Percentiles rank a stretch among this genome's conserved stretches.
These are phyloP conservation scores for Cladosporium colombiae DNA, from an alignment of 2,329 filamentous ascomycete species.

Conservation along the genomic window DNA sequence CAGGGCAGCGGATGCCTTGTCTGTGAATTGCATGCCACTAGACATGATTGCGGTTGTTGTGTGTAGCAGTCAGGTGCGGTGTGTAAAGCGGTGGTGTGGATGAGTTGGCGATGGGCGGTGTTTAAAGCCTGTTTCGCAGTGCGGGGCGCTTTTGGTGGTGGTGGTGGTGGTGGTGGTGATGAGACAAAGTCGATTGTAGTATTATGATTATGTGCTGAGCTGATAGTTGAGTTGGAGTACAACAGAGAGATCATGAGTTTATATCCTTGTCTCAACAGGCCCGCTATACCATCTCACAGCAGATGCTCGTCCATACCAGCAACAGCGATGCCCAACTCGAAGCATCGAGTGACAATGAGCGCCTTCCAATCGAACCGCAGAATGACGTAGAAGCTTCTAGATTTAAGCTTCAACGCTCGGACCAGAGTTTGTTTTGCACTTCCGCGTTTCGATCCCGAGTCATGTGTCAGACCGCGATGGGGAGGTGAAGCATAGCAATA, in stretches of 20 bases:
- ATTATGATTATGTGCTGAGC: not conserved
- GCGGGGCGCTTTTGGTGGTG: conserved; percentile 11
- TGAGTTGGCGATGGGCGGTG: conserved; percentile 10
- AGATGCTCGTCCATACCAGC: conserved; percentile 12
- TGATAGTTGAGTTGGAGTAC: not conserved
- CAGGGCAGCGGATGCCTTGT: conserved; percentile 85
- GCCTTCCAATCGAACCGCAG: not conserved
- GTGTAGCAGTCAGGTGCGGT: conserved; percentile 11
- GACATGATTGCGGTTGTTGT: conserved; percentile 56
- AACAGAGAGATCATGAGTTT: not conserved
- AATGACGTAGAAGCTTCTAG: conserved; percentile 12
- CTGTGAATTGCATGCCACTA: conserved; percentile 86
- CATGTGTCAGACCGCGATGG: not conserved
- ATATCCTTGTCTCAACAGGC: not conserved
- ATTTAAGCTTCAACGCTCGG: conserved; percentile 5
- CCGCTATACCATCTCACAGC: not conserved
- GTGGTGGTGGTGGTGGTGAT: not conserved
- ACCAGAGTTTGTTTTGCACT: not conserved
- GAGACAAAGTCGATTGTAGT: not conserved
- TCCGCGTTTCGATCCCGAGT: not conserved
- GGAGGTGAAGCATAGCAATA: not conserved
- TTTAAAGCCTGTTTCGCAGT: conserved; percentile 15
- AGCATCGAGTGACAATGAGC: conserved; percentile 3
- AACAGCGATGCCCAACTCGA: conserved; percentile 14
- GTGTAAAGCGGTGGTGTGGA: not conserved